phyloP scores from a whole-genome alignment of 192 early-diverging fungal species.

The Backusella tarrabulga region DNA sequence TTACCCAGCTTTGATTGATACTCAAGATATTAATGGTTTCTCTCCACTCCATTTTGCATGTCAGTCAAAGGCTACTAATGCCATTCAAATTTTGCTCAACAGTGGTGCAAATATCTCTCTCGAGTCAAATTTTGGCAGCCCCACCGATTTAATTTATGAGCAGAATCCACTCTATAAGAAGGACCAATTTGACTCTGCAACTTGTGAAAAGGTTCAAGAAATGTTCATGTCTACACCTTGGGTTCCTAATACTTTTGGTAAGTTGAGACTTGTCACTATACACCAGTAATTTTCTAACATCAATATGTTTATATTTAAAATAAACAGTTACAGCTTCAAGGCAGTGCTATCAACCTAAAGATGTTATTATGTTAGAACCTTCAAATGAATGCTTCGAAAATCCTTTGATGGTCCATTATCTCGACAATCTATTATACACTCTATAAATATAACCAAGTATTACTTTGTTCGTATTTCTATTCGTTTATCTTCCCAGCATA shows the following conservation, averaged over 20 bases:
- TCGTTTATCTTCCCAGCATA: too few relatives aligned
- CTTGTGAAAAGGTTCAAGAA: background rate
- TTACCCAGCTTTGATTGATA: slow-evolving; percentile 37
- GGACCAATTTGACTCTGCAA: background rate
- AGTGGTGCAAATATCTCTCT: background rate
- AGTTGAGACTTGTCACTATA: background rate
- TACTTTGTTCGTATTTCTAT: too few relatives aligned
- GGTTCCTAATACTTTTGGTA: background rate
- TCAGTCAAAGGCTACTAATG: background rate
- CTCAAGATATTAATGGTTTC: slow-evolving; percentile 61
- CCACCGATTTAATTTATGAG: background rate
- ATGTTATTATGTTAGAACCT: background rate
- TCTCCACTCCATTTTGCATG: slow-evolving; percentile 70
- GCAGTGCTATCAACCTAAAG: background rate
- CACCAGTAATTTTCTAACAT: background rate
- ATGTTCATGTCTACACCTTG: background rate
- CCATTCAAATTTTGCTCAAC: background rate
- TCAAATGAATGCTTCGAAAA: background rate
- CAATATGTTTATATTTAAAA: background rate
- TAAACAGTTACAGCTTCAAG: background rate
- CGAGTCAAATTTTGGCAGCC: background rate
- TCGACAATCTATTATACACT: background rate
- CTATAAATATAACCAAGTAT: background rate
- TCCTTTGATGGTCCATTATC: background rate
- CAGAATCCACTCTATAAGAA: background rate